Percentiles rank a stretch among this genome's conserved stretches.
Conservation (phyloP, 768 basidiomycete genomes). For the Hypholoma sublateritium region DNA sequence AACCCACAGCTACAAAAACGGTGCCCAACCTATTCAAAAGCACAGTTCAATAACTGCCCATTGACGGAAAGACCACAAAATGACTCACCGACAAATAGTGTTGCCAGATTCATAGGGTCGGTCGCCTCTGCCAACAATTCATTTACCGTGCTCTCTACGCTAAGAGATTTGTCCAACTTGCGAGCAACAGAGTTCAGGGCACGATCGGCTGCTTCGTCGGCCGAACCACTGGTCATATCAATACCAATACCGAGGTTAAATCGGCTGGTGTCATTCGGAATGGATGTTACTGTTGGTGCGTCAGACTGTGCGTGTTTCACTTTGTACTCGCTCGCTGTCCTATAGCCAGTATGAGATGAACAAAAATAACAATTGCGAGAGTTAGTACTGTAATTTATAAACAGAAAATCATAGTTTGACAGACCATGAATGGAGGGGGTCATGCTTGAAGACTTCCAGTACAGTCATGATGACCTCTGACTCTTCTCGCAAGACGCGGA, state of each 20-base stretch:
- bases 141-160: conserved; percentile 92
- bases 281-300: conserved; percentile 23
- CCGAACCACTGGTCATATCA: conserved; percentile 63
- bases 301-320: conserved; percentile 60
- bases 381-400: background rate
- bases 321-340: conserved; percentile 80
- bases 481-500: conserved; percentile 84
- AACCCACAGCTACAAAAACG: background rate
- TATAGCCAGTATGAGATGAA: conserved; percentile 21
- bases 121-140: conserved; percentile 89
- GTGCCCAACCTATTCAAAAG: conserved; percentile 10
- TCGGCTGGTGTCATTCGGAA: conserved; percentile 22
- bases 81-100: conserved; percentile 64
- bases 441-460: conserved; percentile 94
- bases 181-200: conserved; percentile 77
- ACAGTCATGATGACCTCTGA: conserved; percentile 92
- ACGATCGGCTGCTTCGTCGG: conserved; percentile 87
- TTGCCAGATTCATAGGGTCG: conserved; percentile 69
- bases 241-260: conserved; percentile 49
- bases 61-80: background rate
- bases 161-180: conserved; percentile 83
- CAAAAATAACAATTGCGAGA: too few species aligned
- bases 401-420: conserved; percentile 17
- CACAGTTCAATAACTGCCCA: background rate
- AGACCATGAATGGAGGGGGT: conserved; percentile 92